Base-by-base conservation (phyloP, 2,329 filamentous ascomycete species). In the Teratosphaeria nubilosa region DNA sequence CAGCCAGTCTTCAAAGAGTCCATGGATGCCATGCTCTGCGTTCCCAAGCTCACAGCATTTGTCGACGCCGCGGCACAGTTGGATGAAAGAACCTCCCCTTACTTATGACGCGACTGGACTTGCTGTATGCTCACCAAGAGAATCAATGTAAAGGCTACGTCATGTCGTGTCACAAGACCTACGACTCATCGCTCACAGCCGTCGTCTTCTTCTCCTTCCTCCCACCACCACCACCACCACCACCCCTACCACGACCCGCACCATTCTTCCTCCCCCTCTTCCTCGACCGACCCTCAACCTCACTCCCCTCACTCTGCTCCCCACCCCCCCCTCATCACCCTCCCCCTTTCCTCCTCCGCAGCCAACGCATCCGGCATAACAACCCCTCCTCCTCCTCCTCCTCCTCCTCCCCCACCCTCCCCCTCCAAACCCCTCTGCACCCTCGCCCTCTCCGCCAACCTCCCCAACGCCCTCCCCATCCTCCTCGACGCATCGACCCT, bases 391-490 rank as follows among this genome's bases (percentile, higher is more conserved):
- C 22, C 41, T 55, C 9, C 50, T 56, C 2, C 48, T 53, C 27
- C 51, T 7, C 6, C 16, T 50, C 10, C 57, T 13, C 14, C 60
- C 10, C 7, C 57, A 34, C 55, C 59, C n/a, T 4, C 62, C 20
- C 9, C 41, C 20, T 11, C 20, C 57, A 51, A 54, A 30, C 55
- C 63, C 56, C 59, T 70, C 68, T 59, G 69, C 64, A 24, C 63
- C 69, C 59, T 72, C 6, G 80, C 80, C 63, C 82, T 80, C 30
- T 80, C 77, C 61, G 84, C 82, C 57, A 95, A 76, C 70, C 79
- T 83, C 58, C 81, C 82, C 57, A 94, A 84, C 0, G 90, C 90
- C 57, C 84, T 86, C 51, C 84, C 84, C 87, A 95, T 87, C 59
- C 87, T 81, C 72, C 88, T 87, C 68, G 86, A 91, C 41, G 82